phyloP scores from a whole-genome alignment of 768 basidiomycete species.

The Tricholoma furcatifolium region DNA sequence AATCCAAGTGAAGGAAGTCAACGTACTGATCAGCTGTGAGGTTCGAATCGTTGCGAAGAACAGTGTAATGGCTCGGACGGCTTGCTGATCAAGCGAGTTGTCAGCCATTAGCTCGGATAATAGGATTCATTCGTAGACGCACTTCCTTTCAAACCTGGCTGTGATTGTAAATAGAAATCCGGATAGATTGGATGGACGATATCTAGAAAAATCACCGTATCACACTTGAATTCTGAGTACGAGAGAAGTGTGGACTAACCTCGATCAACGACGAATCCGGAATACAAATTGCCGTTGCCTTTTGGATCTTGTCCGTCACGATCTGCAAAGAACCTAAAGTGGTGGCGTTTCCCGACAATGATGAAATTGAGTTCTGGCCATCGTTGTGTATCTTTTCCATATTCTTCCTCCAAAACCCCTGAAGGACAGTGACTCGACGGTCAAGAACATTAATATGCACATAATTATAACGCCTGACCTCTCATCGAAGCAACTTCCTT shows the following conservation, averaged over 20 bases:
- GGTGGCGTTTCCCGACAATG: slow-evolving; percentile 58
- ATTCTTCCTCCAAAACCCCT: slow-evolving; percentile 26
- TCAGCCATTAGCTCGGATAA: neutral
- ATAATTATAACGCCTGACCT: slow-evolving; percentile 5
- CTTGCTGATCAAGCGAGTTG: slow-evolving; percentile 35
- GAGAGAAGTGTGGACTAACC: slow-evolving; percentile 10
- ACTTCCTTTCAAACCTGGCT: slow-evolving; percentile 53
- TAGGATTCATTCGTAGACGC: slow-evolving; percentile 14
- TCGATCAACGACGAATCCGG: slow-evolving; percentile 62
- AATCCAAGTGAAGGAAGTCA: slow-evolving; percentile 7
- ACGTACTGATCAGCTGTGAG: slow-evolving; percentile 27
- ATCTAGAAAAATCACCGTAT: slow-evolving; percentile 29
- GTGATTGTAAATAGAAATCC: slow-evolving; percentile 65
- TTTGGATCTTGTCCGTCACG: slow-evolving; percentile 40
- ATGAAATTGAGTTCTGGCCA: slow-evolving; percentile 54
- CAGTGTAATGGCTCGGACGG: slow-evolving; percentile 56
- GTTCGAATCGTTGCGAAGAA: slow-evolving; percentile 35
- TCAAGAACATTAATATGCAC: too few relatives aligned
- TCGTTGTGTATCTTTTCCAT: slow-evolving; percentile 33
- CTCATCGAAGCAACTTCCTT: slow-evolving; percentile 20
- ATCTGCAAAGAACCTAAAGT: slow-evolving; percentile 54
- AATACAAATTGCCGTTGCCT: slow-evolving; percentile 51
- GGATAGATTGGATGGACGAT: slow-evolving; percentile 55
- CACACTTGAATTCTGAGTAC: neutral
- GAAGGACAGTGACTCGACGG: neutral